Conservation (phyloP, 2,329 filamentous ascomycete genomes). For the Helotiales sp. region DNA sequence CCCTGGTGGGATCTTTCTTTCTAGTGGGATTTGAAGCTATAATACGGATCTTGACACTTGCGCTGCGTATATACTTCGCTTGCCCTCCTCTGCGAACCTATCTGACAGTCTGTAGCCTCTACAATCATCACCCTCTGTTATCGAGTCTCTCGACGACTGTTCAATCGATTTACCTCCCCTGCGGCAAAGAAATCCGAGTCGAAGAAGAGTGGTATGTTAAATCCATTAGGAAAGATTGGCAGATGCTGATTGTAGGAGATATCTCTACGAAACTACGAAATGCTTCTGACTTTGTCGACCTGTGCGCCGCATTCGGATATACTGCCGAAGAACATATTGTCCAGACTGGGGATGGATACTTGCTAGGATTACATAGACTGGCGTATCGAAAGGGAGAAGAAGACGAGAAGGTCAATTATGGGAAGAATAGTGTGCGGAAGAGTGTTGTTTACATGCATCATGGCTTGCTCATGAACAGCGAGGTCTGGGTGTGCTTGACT, state of each 20-base stretch:
- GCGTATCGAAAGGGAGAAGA: conserved; percentile 85
- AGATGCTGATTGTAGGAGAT: conserved; percentile 54
- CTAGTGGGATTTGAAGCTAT: conserved; percentile 83
- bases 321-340: conserved; percentile 95
- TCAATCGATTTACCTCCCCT: conserved; percentile 77
- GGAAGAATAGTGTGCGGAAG: conserved; percentile 71
- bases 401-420: conserved; percentile 75
- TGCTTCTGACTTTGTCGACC: conserved; percentile 88
- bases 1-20: conserved; percentile 81
- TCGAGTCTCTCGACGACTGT: conserved; percentile 77
- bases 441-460: conserved; percentile 94
- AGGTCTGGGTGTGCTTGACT: conserved; percentile 95
- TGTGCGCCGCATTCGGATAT: conserved; percentile 92
- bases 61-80: conserved; percentile 68
- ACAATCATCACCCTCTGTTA: conserved; percentile 85
- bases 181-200: conserved; percentile 70
- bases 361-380: conserved; percentile 87
- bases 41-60: conserved; percentile 84
- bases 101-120: conserved; percentile 58
- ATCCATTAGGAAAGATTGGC: conserved; percentile 65
- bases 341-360: conserved; percentile 90
- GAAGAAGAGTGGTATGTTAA: conserved; percentile 67
- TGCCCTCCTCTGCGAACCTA: background rate
- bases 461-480: conserved; percentile 96
- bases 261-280: conserved; percentile 80